Percentiles rank a stretch among this genome's conserved stretches.
phyloP scores from a whole-genome alignment of 306 rosid genomes.

The Luffa aegyptiaca region DNA sequence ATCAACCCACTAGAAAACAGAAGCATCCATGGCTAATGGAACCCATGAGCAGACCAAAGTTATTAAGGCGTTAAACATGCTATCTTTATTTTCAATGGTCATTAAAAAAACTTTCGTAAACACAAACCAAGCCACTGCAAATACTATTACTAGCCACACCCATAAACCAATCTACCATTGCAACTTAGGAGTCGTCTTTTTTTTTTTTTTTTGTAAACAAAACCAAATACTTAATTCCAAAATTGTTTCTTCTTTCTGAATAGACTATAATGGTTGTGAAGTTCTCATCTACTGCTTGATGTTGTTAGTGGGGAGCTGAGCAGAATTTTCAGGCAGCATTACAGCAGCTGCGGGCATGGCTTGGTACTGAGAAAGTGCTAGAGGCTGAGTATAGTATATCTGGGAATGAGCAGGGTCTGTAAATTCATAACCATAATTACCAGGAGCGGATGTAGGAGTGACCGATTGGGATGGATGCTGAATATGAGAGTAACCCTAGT shows the following conservation, averaged over 20 bases:
- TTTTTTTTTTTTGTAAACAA: constrained; percentile 38
- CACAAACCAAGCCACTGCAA: too few relatives aligned
- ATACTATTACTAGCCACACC: too few relatives aligned
- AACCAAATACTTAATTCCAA: constrained; percentile 46
- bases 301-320: constrained; percentile 58
- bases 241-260: constrained; percentile 52
- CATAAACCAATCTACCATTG: too few relatives aligned
- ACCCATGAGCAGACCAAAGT: too few relatives aligned
- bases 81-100: too few relatives aligned
- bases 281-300: constrained; percentile 80
- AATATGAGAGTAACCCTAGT: constrained; percentile 47
- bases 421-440: constrained; percentile 55
- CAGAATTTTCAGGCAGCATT: constrained; percentile 45
- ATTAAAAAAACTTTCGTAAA: too few relatives aligned
- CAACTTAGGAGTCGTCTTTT: too few relatives aligned
- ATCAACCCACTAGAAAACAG: too few relatives aligned
- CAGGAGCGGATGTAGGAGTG: constrained; percentile 37
- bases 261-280: constrained; percentile 47
- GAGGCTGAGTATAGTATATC: constrained; percentile 70
- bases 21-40: too few relatives aligned
- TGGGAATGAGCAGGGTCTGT: constrained; percentile 62
- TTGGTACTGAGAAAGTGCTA: constrained; percentile 81
- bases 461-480: constrained; percentile 82
- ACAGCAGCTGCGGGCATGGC: constrained; percentile 60
- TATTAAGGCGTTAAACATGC: too few relatives aligned